Evolutionary conservation across 768 basidiomycete genomes (phyloP), one percentile per base, ranked within the genome.

Genomic region (Pleurotus djamor): DNA sequence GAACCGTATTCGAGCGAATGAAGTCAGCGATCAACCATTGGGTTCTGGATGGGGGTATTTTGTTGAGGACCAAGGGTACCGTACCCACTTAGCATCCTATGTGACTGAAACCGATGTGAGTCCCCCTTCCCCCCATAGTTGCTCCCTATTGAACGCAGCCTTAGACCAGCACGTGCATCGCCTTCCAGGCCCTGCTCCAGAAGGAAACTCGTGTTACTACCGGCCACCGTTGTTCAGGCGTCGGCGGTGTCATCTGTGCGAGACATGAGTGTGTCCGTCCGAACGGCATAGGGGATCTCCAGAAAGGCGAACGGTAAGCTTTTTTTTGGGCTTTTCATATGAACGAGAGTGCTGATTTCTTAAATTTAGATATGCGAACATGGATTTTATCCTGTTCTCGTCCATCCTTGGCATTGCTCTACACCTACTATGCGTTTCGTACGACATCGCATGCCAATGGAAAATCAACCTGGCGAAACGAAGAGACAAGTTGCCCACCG

Each of bases 381-480:
- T 68, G 67, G 71, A 73, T 45, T 71, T 64, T 43, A 59, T 72
- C 13, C 63, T 69, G 21, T 50, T 63, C 2, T 68, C 65, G 3
- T 65, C 62, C 51, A 33, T 71, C 1, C 17, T 14, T 0, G 64
- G 64, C 3, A 60, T 61, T 36, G 16, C 38, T 0, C 62, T 64
- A 0, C 34, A 43, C 1, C 17, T 34, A 0, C 33, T 68, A 2
- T 34, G 66, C 14, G 59, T 69, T 1, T 69, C 67, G 0, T 72
- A 72, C 41, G 72, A 70, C 51, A 71, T 73, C 16, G 61, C 60
- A 0, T 73, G 69, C 57, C 70, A 73, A 36, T 73, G 68, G 65
- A 58, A 43, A 9, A 58, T 60, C 12, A 66, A 71, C 44, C 54
- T 72, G 3, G n/a, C n/a, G 5, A 59, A 60, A 17, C 61, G 66